These are phyloP conservation scores for Emydomyces testavorans DNA, from an alignment of 2,329 filamentous ascomycete genomes.

Conservation along the genomic window DNA sequence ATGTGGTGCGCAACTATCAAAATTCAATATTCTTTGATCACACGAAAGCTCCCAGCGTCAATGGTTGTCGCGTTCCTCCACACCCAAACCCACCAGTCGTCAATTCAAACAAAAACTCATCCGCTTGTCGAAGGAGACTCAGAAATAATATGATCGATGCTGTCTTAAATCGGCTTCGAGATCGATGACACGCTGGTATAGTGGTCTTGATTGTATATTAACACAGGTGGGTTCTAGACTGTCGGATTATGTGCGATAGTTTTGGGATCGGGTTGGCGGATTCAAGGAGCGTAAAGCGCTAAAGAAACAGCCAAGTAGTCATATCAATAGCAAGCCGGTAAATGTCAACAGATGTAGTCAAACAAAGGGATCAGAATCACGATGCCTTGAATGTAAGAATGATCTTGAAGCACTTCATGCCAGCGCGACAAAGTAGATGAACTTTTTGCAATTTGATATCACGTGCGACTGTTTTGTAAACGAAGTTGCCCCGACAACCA, in stretches of 20 bases:
- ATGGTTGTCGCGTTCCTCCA: not conserved
- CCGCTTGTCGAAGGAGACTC: not conserved
- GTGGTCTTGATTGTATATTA: too few relatives aligned
- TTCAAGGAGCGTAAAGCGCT: not conserved
- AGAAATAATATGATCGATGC: not conserved
- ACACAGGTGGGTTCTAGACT: too few relatives aligned
- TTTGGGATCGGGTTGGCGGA: not conserved
- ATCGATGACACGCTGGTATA: too few relatives aligned
- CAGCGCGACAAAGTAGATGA: not conserved
- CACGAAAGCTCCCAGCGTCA: not conserved
- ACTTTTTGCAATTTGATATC: conserved; percentile 2
- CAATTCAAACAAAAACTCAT: not conserved
- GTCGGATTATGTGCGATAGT: too few relatives aligned
- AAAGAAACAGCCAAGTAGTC: not conserved
- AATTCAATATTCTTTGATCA: not conserved
- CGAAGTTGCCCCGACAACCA: conserved; percentile 14
- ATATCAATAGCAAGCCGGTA: not conserved
- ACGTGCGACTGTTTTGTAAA: conserved; percentile 15
- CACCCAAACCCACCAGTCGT: not conserved
- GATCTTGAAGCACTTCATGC: not conserved
- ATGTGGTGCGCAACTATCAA: too few relatives aligned
- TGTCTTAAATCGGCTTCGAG: not conserved
- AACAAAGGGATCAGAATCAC: not conserved
- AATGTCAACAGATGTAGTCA: not conserved
- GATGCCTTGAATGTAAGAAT: not conserved